phyloP scores from a whole-genome alignment of 1,284 basidiomycete species.

The Polyporus tsugae region DNA sequence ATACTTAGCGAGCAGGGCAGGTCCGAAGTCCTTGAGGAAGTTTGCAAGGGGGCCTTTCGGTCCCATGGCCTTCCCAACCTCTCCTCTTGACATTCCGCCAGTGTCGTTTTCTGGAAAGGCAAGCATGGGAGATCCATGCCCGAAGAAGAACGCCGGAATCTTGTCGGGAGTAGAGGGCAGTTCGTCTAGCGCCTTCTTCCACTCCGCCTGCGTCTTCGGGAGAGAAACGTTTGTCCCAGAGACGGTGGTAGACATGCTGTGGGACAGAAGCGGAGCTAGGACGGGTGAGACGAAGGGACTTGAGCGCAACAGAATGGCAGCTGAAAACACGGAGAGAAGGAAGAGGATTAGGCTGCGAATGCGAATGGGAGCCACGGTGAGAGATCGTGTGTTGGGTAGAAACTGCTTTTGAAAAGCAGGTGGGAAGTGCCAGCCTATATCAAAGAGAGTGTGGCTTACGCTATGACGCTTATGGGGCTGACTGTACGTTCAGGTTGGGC shows the following conservation, averaged over 20 bases:
- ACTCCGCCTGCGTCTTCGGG: slow-evolving; percentile 52
- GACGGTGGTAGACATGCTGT: slow-evolving; percentile 30
- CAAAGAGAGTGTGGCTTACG: background rate
- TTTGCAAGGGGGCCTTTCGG: slow-evolving; percentile 61
- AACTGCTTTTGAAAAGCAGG: background rate
- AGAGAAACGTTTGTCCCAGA: slow-evolving; percentile 29
- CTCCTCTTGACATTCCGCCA: slow-evolving; percentile 26
- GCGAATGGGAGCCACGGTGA: slow-evolving; percentile 25
- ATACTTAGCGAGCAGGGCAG: slow-evolving; percentile 72
- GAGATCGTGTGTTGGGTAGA: background rate
- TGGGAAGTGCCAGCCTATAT: background rate
- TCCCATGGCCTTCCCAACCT: slow-evolving; percentile 50
- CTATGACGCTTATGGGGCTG: slow-evolving; percentile 12
- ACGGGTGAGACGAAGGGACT: slow-evolving; percentile 26
- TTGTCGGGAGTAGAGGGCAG: slow-evolving; percentile 67
- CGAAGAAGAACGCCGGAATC: slow-evolving; percentile 81
- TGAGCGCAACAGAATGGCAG: slow-evolving; percentile 32
- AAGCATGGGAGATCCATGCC: slow-evolving; percentile 70
- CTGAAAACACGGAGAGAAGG: slow-evolving; percentile 30
- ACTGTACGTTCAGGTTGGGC: slow-evolving; percentile 10
- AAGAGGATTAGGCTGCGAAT: slow-evolving; percentile 17
- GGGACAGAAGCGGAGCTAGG: slow-evolving; percentile 20
- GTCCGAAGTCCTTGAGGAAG: slow-evolving; percentile 77
- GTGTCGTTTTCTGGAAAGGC: slow-evolving; percentile 45
- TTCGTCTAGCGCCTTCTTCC: slow-evolving; percentile 64